Evolutionary conservation across 208 protist genomes (phyloP).

Genomic region (Porcisia hertigi): DNA sequence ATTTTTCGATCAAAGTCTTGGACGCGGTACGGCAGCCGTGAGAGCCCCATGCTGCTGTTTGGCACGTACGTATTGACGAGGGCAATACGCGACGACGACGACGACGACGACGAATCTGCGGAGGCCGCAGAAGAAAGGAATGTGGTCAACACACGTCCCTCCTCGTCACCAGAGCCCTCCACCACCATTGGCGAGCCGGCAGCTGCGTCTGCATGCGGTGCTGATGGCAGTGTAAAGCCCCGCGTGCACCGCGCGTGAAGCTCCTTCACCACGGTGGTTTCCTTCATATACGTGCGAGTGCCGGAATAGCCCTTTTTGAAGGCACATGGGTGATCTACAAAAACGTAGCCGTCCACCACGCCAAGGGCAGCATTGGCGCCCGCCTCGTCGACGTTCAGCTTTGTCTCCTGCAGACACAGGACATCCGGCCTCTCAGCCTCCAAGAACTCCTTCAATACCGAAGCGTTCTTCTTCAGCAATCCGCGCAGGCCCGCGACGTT

Average conservation of each 20-base stretch:
- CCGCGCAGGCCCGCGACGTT: slow-evolving; percentile 93
- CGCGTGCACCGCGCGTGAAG: slow-evolving; percentile 29
- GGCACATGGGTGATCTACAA: slow-evolving; percentile 70
- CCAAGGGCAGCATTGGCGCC: slow-evolving; percentile 55
- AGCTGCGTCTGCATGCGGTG: background rate
- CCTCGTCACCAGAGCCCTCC: slow-evolving; percentile 53
- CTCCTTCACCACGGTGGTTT: slow-evolving; percentile 14
- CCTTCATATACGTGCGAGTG: slow-evolving; percentile 77
- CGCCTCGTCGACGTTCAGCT: slow-evolving; percentile 73
- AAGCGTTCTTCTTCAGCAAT: slow-evolving; percentile 71
- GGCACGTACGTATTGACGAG: slow-evolving; percentile 94
- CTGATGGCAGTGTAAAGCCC: slow-evolving; percentile 35
- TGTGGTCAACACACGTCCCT: slow-evolving; percentile 90
- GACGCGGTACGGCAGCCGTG: slow-evolving; percentile 85
- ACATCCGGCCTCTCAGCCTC: slow-evolving; percentile 74
- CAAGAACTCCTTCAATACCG: slow-evolving; percentile 55
- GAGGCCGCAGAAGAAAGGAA: slow-evolving; percentile 40
- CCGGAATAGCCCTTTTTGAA: slow-evolving; percentile 91
- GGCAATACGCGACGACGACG: slow-evolving; percentile 37
- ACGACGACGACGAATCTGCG: background rate
- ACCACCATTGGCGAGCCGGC: background rate
- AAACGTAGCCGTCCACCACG: slow-evolving; percentile 72
- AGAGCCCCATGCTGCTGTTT: slow-evolving; percentile 90
- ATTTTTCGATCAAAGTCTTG: slow-evolving; percentile 81
- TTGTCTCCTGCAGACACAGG: slow-evolving; percentile 94